Percentiles rank a stretch among this genome's conserved stretches.
These are phyloP conservation scores for Diaporthe humulicola DNA, from an alignment of 2,329 filamentous ascomycete genomes.

Conservation along the genomic window DNA sequence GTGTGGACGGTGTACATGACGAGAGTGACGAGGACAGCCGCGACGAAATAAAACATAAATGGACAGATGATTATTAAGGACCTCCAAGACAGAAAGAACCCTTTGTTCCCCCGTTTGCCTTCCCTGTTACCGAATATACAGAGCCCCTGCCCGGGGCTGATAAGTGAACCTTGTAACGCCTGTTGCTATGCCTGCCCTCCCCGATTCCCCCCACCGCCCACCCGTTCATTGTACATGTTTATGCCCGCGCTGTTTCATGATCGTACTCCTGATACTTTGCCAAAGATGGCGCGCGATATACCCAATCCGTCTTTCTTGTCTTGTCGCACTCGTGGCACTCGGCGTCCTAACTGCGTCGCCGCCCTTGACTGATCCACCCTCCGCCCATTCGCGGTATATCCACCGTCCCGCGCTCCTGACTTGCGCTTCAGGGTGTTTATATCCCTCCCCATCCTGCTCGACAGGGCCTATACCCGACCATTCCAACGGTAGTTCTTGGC, in stretches of 20 bases:
- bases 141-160: slow-evolving; percentile 3
- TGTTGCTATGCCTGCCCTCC: slow-evolving; percentile 19
- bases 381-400: no score
- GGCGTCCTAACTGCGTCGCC: background rate
- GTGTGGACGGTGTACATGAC: background rate
- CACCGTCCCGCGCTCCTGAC: background rate
- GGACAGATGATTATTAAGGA: slow-evolving; percentile 17
- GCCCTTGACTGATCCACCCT: background rate
- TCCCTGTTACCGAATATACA: slow-evolving; percentile 6
- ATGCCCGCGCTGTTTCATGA: background rate
- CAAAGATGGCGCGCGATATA: background rate
- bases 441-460: background rate
- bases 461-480: no score
- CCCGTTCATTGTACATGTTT: slow-evolving; percentile 1
- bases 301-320: background rate
- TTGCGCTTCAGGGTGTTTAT: background rate
- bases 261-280: background rate
- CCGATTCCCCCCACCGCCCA: background rate
- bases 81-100: background rate
- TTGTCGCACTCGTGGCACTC: background rate
- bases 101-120: background rate
- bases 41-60: slow-evolving; percentile 12
- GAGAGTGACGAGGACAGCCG: slow-evolving; percentile 1
- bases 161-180: slow-evolving; percentile 4
- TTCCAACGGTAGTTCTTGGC: background rate